Evolutionary conservation across 2,329 filamentous ascomycete species (phyloP).

Genomic region (Fusarium sp.): DNA sequence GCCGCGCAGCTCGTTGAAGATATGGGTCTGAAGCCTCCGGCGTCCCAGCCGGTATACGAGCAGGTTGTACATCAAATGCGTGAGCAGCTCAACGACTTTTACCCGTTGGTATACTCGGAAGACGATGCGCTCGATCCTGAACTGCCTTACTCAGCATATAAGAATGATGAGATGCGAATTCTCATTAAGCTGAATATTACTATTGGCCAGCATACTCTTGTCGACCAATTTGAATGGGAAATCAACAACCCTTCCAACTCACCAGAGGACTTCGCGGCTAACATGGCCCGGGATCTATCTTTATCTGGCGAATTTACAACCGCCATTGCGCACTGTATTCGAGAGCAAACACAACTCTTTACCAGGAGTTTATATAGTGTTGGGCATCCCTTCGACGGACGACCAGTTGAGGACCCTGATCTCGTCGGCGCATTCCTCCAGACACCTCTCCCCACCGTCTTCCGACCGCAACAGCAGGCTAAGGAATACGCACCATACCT

Average conservation of each 20-base stretch:
- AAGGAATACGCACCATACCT: constrained; percentile 95
- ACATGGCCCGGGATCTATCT: constrained; percentile 90
- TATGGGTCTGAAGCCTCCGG: constrained; percentile 81
- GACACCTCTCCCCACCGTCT: constrained; percentile 84
- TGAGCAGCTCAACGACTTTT: constrained; percentile 93
- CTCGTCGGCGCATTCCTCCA: constrained; percentile 87
- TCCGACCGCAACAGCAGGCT: constrained; percentile 90
- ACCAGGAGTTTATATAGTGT: constrained; percentile 93
- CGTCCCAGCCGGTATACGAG: constrained; percentile 72
- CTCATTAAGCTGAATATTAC: constrained; percentile 97
- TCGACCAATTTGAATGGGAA: constrained; percentile 99
- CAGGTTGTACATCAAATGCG: constrained; percentile 77
- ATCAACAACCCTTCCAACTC: constrained; percentile 96
- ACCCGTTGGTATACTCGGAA: constrained; percentile 89
- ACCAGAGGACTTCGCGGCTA: constrained; percentile 91
- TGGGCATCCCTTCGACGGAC: constrained; percentile 93
- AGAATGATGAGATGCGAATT: constrained; percentile 99
- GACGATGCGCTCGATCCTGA: constrained; percentile 92
- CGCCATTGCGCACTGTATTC: constrained; percentile 96
- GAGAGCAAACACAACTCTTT: constrained; percentile 95
- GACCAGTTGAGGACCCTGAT: constrained; percentile 92
- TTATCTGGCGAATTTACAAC: constrained; percentile 96
- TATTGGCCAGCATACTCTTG: constrained; percentile 91
- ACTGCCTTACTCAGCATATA: constrained; percentile 92
- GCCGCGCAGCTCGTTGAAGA: constrained; percentile 93